phyloP scores from a whole-genome alignment of 2,329 filamentous ascomycete genomes.

The Ceratocystis huliohia region DNA sequence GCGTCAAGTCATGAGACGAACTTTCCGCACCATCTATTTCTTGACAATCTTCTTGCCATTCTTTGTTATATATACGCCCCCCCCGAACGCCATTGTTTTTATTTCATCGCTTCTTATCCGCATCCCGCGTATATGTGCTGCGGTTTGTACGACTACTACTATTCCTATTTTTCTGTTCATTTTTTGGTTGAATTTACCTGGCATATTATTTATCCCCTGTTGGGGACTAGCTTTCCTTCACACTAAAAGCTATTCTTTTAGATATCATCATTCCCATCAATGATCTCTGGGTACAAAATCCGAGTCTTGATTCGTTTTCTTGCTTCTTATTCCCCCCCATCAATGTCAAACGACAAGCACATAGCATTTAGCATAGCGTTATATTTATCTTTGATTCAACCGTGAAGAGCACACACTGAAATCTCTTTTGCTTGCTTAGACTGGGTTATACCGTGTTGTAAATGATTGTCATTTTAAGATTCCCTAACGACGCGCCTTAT shows the following conservation, averaged over 20 bases:
- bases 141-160: slow-evolving; percentile 12
- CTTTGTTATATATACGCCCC: neutral
- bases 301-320: slow-evolving; percentile 2
- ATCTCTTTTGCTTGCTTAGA: too few species aligned
- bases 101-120: slow-evolving; percentile 13
- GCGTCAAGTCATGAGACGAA: slow-evolving; percentile 28
- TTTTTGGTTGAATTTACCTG: slow-evolving; percentile 18
- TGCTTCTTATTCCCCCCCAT: slow-evolving; percentile 5
- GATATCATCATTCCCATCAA: slow-evolving; percentile 8
- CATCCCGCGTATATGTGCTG: neutral
- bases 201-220: neutral
- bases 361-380: slow-evolving; percentile 5
- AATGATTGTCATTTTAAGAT: too few species aligned
- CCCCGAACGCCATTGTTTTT: slow-evolving; percentile 12
- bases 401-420: neutral
- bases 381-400: neutral
- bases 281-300: neutral
- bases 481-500: too few species aligned
- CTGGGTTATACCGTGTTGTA: too few species aligned
- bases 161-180: slow-evolving; percentile 18
- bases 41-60: slow-evolving; percentile 17
- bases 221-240: neutral
- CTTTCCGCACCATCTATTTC: neutral
- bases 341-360: neutral
- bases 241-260: slow-evolving; percentile 1